phyloP scores from a whole-genome alignment of 2,329 filamentous ascomycete species.

The Penicillium corylophilum region DNA sequence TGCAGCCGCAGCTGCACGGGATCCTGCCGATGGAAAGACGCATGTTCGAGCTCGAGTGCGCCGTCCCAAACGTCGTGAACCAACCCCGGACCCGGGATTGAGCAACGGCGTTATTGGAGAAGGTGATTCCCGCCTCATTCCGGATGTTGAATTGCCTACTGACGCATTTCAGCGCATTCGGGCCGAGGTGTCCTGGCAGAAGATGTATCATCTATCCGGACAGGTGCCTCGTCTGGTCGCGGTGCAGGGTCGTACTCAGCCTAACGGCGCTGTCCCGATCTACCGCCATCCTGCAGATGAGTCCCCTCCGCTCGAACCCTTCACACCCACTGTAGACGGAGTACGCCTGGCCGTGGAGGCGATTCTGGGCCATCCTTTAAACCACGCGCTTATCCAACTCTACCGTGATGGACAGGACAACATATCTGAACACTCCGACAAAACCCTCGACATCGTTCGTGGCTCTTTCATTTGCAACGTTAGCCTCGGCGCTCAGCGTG shows the following conservation, averaged over 20 bases:
- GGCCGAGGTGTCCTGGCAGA: slow-evolving; percentile 79
- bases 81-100: slow-evolving; percentile 2
- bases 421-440: slow-evolving; percentile 96
- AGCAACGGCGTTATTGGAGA: slow-evolving; percentile 59
- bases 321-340: slow-evolving; percentile 68
- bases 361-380: slow-evolving; percentile 74
- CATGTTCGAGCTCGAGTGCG: slow-evolving; percentile 27
- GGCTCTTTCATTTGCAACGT: slow-evolving; percentile 87
- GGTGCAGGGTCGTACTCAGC: slow-evolving; percentile 71
- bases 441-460: slow-evolving; percentile 84
- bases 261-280: slow-evolving; percentile 73
- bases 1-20: slow-evolving; percentile 7
- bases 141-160: slow-evolving; percentile 62
- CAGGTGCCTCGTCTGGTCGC: slow-evolving; percentile 89
- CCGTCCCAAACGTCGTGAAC: slow-evolving; percentile 26
- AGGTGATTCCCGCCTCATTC: slow-evolving; percentile 74
- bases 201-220: slow-evolving; percentile 88
- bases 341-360: slow-evolving; percentile 70
- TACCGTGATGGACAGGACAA: slow-evolving; percentile 88
- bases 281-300: slow-evolving; percentile 94
- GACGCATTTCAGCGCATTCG: slow-evolving; percentile 69
- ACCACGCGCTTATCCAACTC: slow-evolving; percentile 89
- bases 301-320: slow-evolving; percentile 72
- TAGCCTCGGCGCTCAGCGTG: slow-evolving; percentile 86
- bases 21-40: slow-evolving; percentile 17